These are phyloP conservation scores for Phytopythium boreale DNA, from an alignment of 352 stramenopile genomes.

Conservation along the genomic window DNA sequence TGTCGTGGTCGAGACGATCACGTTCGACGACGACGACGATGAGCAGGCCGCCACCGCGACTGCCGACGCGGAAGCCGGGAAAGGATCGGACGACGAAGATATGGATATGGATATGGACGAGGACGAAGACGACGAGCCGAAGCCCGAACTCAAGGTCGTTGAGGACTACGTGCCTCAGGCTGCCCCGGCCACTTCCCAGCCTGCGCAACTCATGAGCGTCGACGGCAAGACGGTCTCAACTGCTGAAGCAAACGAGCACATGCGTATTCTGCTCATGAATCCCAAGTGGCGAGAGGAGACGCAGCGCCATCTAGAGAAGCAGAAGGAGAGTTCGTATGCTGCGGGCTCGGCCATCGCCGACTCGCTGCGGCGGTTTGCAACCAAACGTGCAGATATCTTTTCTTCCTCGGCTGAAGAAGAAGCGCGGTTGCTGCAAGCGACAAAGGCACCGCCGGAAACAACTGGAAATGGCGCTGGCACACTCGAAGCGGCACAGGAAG, in stretches of 20 bases:
- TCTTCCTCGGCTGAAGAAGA: conserved; percentile 87
- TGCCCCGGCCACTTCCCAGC: conserved; percentile 15
- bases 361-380: conserved; percentile 92
- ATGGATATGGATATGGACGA: conserved; percentile 93
- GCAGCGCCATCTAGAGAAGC: conserved; percentile 94
- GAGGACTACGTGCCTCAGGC: conserved; percentile 82
- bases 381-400: conserved; percentile 93
- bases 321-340: conserved; percentile 95
- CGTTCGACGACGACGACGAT: conserved; percentile 91
- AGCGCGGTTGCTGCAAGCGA: conserved; percentile 59
- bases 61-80: conserved; percentile 25
- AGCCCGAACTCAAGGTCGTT: conserved; percentile 76
- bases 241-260: conserved; percentile 95
- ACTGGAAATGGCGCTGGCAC: conserved; percentile 17
- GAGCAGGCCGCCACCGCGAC: conserved; percentile 17
- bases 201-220: conserved; percentile 56
- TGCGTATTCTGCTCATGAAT: conserved; percentile 98
- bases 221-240: conserved; percentile 89
- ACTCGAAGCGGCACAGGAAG: conserved; percentile 27
- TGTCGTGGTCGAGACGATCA: conserved; percentile 98
- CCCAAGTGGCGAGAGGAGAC: conserved; percentile 98
- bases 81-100: conserved; percentile 78
- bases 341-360: conserved; percentile 93
- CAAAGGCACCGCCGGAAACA: conserved; percentile 20
- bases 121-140: conserved; percentile 54